A percentile compares a stretch with the other conserved stretches of the same genome.
Conservation (phyloP, 2,329 filamentous ascomycete species). For the Pseudogymnoascus sp. region DNA sequence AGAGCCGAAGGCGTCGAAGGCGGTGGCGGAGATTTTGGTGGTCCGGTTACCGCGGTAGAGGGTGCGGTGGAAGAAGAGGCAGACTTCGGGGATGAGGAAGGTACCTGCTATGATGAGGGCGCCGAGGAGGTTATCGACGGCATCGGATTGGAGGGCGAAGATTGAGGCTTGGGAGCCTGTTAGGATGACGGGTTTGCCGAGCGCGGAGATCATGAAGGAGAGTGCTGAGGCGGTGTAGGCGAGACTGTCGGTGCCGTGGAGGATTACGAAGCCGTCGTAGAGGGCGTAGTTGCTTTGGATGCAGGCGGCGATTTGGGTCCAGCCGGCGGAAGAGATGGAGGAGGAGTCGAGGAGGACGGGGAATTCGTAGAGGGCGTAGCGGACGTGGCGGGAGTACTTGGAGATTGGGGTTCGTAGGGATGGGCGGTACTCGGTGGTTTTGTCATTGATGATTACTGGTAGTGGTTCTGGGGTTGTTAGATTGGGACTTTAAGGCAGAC, state of each 20-base stretch:
- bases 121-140: conserved; percentile 61
- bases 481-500: not conserved
- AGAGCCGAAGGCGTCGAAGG: conserved; percentile 60
- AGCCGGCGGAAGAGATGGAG: conserved; percentile 63
- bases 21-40: conserved; percentile 60
- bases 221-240: conserved; percentile 63
- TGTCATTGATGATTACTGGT: conserved; percentile 23
- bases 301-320: conserved; percentile 52
- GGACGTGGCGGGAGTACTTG: conserved; percentile 53
- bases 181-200: conserved; percentile 63
- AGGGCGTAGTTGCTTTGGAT: conserved; percentile 58
- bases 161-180: conserved; percentile 59
- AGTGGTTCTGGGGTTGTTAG: conserved; percentile 20
- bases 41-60: conserved; percentile 61
- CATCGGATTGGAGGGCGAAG: conserved; percentile 62
- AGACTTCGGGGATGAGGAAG: conserved; percentile 67
- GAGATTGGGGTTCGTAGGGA: conserved; percentile 49
- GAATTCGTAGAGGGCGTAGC: conserved; percentile 62
- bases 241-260: conserved; percentile 62
- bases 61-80: conserved; percentile 64
- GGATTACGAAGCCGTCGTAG: conserved; percentile 64
- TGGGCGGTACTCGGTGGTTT: conserved; percentile 21
- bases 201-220: conserved; percentile 64
- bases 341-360: conserved; percentile 60
- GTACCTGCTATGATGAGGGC: conserved; percentile 63